These are phyloP conservation scores for Leptodontidium sp. DNA, from an alignment of 2,329 filamentous ascomycete species.

Conservation along the genomic window DNA sequence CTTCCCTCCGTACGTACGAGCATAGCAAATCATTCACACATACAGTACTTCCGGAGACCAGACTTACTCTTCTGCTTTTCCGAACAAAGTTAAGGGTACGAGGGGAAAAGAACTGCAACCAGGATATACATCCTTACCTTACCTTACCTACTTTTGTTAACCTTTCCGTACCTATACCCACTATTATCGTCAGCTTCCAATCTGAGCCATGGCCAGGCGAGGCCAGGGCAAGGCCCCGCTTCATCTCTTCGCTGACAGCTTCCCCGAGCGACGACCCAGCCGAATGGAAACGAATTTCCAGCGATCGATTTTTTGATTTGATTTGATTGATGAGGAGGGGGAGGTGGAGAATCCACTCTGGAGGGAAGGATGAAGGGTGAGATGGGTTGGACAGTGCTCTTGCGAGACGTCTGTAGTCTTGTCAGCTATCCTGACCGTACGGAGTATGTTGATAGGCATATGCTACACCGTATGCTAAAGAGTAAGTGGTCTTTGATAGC, in stretches of 20 bases:
- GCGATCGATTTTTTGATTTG: not conserved
- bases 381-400: not conserved
- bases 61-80: too few relatives aligned
- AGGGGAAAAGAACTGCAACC: too few relatives aligned
- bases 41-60: too few relatives aligned
- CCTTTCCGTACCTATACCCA: not conserved
- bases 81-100: too few relatives aligned
- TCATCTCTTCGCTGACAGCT: not conserved
- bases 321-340: not conserved
- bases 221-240: not conserved
- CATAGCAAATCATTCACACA: too few relatives aligned
- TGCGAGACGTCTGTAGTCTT: not conserved
- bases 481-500: not conserved
- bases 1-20: not conserved
- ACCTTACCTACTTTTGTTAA: not conserved
- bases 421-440: not conserved
- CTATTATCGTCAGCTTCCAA: conserved; percentile 8
- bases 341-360: not conserved
- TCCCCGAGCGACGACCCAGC: conserved; percentile 9
- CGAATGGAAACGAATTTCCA: conserved; percentile 17
- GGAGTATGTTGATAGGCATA: too few relatives aligned
- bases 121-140: not conserved
- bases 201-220: not conserved
- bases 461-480: not conserved
- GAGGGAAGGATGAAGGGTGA: not conserved